Base-by-base conservation (phyloP, 768 basidiomycete genomes). In the Lactarius sanguifluus region DNA sequence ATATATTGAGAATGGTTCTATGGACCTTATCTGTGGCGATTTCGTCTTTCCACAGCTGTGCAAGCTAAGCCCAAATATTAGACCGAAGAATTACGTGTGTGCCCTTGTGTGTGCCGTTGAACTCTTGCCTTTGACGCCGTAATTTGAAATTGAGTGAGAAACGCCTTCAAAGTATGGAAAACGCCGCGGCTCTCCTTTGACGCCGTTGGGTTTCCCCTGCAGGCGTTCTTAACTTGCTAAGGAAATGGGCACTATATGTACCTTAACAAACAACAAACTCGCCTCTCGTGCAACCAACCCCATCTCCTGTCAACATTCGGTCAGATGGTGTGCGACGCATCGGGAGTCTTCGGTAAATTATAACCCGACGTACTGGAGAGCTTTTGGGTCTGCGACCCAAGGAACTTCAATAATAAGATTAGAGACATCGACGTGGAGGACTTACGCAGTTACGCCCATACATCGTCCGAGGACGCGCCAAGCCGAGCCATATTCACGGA, bases 131-230 rank as follows among this genome's bases (percentile, higher is more conserved):
- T n/a, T n/a, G n/a, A 28, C 3, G 28, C 72, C 28, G 67, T 71
- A 6, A 59, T 56, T 28, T 72, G 71, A 57, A 77, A 77, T 10
- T 73, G 61, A 28, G n/a, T n/a, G n/a, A n/a, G n/a, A n/a, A n/a
- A n/a, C n/a, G n/a, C 28, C 28, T 3, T 28, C 3, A 3, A 1
- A 3, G 28, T 28, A 71, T 56, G 16, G 68, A 66, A 68, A 76
- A 76, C 13, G 73, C 76, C 12, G 75, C 72, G 30, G 71, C 71
- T 64, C 73, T 77, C 23, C 75, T 66, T 40, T 76, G 76, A 25
- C 76, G 75, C 12, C 65, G 28, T 1, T 3, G 28, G 3, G 28
- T 28, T 28, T 28, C 28, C 28, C 28, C 3, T 9, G 30, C 5
- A 45, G 36, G 34, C 2, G 3, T 16, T 47, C 28, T 5, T 30